phyloP scores from a whole-genome alignment of 2,329 filamentous ascomycete species.

The Pseudogymnoascus sp. region DNA sequence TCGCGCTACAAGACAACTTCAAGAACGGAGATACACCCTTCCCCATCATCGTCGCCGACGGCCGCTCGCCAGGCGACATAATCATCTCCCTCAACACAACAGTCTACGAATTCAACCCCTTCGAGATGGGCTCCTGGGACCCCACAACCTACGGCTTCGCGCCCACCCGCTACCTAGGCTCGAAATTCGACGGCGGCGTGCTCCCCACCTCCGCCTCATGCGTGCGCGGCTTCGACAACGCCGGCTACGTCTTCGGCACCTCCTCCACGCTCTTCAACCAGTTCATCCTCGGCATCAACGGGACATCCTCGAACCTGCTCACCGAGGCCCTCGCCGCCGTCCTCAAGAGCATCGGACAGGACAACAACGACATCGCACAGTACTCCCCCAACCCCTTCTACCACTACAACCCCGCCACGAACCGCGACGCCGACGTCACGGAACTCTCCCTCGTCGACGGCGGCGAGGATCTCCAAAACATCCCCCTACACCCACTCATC shows the following conservation, averaged over 20 bases:
- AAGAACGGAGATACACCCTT: conserved; percentile 56
- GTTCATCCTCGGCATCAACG: conserved; percentile 59
- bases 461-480: conserved; percentile 70
- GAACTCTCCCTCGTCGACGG: conserved; percentile 70
- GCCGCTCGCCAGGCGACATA: conserved; percentile 52
- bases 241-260: conserved; percentile 78
- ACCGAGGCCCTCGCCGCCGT: conserved; percentile 44
- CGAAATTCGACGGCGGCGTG: conserved; percentile 58
- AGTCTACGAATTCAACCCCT: conserved; percentile 71
- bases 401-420: conserved; percentile 51
- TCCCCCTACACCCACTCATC: conserved; percentile 70
- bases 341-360: conserved; percentile 46
- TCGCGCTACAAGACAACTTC: conserved; percentile 58
- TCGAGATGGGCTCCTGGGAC: conserved; percentile 71
- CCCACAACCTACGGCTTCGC: conserved; percentile 65
- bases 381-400: conserved; percentile 73
- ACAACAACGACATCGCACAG: conserved; percentile 65
- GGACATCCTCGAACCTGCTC: conserved; percentile 40
- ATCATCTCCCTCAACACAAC: conserved; percentile 65
- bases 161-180: conserved; percentile 64
- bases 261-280: conserved; percentile 80
- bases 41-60: conserved; percentile 66
- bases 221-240: conserved; percentile 73
- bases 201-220: conserved; percentile 53
- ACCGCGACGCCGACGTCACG: conserved; percentile 45